Conservation (phyloP, 345 rosid species). For the Linum usitatissimum region DNA sequence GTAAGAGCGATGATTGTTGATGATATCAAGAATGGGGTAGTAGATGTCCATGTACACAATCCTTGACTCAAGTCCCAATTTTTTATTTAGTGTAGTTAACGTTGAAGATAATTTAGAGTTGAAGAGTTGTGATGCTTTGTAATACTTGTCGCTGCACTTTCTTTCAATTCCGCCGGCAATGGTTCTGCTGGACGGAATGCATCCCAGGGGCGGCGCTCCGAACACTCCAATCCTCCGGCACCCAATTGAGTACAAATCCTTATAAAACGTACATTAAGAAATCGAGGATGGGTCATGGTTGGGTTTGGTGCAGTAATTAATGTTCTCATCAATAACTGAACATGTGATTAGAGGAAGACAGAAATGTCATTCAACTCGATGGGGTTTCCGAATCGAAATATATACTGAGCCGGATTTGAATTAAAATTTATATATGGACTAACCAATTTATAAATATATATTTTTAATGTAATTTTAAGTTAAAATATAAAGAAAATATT, state of each 20-base stretch:
- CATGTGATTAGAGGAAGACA: too few species aligned
- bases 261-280: neutral
- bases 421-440: too few species aligned
- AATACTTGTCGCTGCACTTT: neutral
- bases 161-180: constrained; percentile 1
- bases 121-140: neutral
- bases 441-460: too few species aligned
- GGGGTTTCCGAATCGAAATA: too few species aligned
- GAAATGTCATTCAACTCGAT: too few species aligned
- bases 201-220: constrained; percentile 2
- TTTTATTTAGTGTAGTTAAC: neutral
- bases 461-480: too few species aligned
- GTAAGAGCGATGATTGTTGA: neutral
- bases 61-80: neutral
- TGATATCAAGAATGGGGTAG: constrained; percentile 1
- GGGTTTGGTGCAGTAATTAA: too few species aligned
- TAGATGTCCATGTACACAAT: constrained; percentile 2
- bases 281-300: too few species aligned
- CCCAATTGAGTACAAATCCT: neutral
- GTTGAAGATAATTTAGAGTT: neutral
- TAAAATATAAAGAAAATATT: too few species aligned
- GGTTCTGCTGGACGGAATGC: neutral
- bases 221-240: neutral
- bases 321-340: too few species aligned
- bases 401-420: too few species aligned